Base-by-base conservation (phyloP, 129 eudicot genomes). In the Pseudognaphalium luteoalbum region DNA sequence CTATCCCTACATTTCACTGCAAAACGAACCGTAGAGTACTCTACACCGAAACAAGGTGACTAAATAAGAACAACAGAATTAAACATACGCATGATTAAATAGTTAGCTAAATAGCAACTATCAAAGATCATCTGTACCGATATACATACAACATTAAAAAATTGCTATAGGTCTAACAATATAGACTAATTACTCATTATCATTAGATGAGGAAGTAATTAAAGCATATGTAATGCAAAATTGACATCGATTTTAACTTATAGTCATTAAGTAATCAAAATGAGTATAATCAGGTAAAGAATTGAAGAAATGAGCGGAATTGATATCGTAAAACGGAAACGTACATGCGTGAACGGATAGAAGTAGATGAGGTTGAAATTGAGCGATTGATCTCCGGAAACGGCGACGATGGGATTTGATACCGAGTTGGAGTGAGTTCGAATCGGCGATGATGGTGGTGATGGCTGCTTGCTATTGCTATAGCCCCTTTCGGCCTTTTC, bases 301-400 rank as follows among this genome's bases (percentile, higher is more conserved):
- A 41, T 30, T 57, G 57, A 72, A 60, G 56, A 20, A 39, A 50
- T 15, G 64, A 44, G 70, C 25, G 41, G 76, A 39, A 70, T 21
- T 8, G 17, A 51, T 59, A 61, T 59, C 64, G 33, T 77, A 47
- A 37, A 69, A 30, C 69, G 75, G 25, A 70, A 41, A 60, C 22
- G 42, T 68, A 68, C 81, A 20, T 68, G 75, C 14, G 60, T 66
- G 17, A 58, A 76, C 73, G 61, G 69, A 68, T 68, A 57, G 50
- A 70, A 20, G 66, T 44, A 44, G 17, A 44, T 44, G 54, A 47
- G 14, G 54, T 47, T 14, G 54, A 47, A 47, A 47, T 39, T 52
- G 76, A 9, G 37, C 52, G 56, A 6, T 71, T 62, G 77, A 71
- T 33, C 33, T 32, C 57, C 61, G 66, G 32, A 78, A 70, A 44